Evolutionary conservation across 495 filamentous ascomycete genomes (phyloP).

Genomic region (Podospora tetraspora): DNA sequence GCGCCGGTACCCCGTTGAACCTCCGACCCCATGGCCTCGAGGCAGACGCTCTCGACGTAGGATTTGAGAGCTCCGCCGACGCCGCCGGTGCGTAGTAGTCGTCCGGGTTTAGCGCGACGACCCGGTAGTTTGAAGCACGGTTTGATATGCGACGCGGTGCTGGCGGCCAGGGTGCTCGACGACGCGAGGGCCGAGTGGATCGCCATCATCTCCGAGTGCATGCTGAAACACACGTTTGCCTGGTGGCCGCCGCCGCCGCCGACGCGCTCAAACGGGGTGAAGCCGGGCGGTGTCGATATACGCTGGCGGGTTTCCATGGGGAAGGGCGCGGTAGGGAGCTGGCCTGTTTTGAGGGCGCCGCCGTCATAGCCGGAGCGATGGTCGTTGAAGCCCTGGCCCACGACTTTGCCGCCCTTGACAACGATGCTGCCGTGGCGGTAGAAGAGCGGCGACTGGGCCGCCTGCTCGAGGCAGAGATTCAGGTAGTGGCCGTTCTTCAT

Average conservation of each 20-base stretch:
- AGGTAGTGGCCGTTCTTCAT: conserved; percentile 38
- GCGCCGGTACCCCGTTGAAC: conserved; percentile 20
- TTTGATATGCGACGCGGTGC: conserved; percentile 41
- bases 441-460: conserved; percentile 44
- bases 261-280: conserved; percentile 10
- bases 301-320: conserved; percentile 23
- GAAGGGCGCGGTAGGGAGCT: conserved; percentile 24
- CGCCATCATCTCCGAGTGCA: conserved; percentile 55
- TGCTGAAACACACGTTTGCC: conserved; percentile 40
- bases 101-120: conserved; percentile 38
- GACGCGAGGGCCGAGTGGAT: conserved; percentile 47
- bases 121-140: conserved; percentile 45
- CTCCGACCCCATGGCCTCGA: conserved; percentile 23
- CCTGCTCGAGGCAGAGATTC: conserved; percentile 48
- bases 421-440: conserved; percentile 48
- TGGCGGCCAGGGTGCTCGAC: conserved; percentile 37
- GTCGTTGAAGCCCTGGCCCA: conserved; percentile 47
- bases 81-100: conserved; percentile 27
- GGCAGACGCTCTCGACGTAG: conserved; percentile 42
- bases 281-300: background rate
- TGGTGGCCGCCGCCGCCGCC: conserved; percentile 13
- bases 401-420: conserved; percentile 48
- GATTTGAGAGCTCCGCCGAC: conserved; percentile 34
- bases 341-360: conserved; percentile 45
- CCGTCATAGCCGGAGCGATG: conserved; percentile 45